Evolutionary conservation across 306 rosid species (phyloP), one percentile per base, ranked within the genome.

Genomic region (Calophaca sinica): DNA sequence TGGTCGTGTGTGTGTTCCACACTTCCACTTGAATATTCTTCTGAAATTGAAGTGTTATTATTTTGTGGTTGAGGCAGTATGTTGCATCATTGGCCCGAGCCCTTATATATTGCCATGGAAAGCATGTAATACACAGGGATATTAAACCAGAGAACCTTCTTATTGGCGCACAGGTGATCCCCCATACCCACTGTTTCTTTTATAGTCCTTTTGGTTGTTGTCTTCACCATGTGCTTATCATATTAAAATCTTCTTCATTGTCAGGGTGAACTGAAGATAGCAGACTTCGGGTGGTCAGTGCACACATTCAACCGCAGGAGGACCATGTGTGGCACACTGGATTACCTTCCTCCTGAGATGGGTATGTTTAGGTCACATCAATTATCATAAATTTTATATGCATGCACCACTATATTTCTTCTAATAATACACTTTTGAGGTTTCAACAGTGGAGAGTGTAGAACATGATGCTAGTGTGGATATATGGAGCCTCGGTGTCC

Each of bases 221-320:
- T 60, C 46, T 57, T 49, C 31, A 31, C 10, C 32, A 72, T 45
- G 51, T 77, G 66, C 79, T 81, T 15, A 78, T 51, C 41, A 35
- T 64, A 20, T 70, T 61, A 65, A 63, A 42, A 14, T 74, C 73
- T 48, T 80, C 45, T 70, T 35, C 57, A 62, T 75, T 59, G 48
- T 61, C 89, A 96, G 99, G 98, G 99, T 53, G 99, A 96, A 61
- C 83, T 96, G 45, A 96, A 96, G 86, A 96, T 96, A 78, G 98
- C 99, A 35, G 99, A 96, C 82, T 96, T 96, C 68, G 99, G 99
- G 50, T 96, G 99, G 99, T 96, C 99, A 0, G 99, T 96, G 83
- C 99, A 96, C 78, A 96, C 99, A 74, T 96, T 96, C 77, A 90
- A 88, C 81, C 99, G 98, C 82, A 90, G 99, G 87, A 74, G 90